These are phyloP conservation scores for Solanum chaucha DNA, from an alignment of 257 asterid genomes.

Conservation along the genomic window DNA sequence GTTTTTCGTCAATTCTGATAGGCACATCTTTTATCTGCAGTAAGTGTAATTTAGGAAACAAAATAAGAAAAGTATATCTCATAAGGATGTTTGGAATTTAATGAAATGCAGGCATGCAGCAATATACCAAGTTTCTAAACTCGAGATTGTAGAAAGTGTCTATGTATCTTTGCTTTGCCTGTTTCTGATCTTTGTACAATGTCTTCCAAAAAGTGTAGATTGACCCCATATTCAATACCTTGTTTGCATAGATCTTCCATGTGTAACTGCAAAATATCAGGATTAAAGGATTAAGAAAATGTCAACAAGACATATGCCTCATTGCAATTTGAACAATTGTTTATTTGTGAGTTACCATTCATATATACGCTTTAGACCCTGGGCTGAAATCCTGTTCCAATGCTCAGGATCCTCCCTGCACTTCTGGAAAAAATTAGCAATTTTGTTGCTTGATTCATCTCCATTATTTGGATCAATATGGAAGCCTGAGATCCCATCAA, in stretches of 20 bases:
- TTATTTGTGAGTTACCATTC: conserved; percentile 44
- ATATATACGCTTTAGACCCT: conserved; percentile 65
- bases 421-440: conserved; percentile 70
- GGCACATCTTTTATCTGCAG: conserved; percentile 49
- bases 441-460: conserved; percentile 68
- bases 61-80: background rate
- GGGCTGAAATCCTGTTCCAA: conserved; percentile 61
- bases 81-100: background rate
- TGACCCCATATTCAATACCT: conserved; percentile 78
- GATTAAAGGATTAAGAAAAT: background rate
- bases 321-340: background rate
- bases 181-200: conserved; percentile 45
- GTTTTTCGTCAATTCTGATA: conserved; percentile 37
- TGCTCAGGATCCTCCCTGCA: conserved; percentile 53
- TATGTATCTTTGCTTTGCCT: conserved; percentile 62
- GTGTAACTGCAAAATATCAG: conserved; percentile 52
- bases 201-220: conserved; percentile 73
- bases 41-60: background rate
- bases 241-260: conserved; percentile 87
- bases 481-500: conserved; percentile 77
- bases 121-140: conserved; percentile 56
- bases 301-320: background rate
- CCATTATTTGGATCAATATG: conserved; percentile 73
- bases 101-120: background rate
- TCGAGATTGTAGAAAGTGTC: conserved; percentile 71